phyloP scores from a whole-genome alignment of 2,329 filamentous ascomycete species.

The Xylaria sp. region DNA sequence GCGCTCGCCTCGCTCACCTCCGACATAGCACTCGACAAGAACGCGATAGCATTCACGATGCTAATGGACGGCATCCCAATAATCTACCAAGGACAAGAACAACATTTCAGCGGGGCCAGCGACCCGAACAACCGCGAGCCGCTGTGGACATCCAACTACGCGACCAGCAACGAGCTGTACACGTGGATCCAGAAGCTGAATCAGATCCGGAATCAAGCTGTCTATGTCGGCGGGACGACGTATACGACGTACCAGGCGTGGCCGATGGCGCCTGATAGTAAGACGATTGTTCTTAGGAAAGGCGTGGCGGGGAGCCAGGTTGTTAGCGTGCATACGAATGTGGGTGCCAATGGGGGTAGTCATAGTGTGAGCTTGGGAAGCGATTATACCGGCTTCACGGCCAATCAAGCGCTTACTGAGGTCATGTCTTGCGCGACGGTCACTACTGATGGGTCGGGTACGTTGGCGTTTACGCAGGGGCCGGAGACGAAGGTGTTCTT shows the following conservation, averaged over 20 bases:
- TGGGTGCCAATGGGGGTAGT: constrained; percentile 42
- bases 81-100: constrained; percentile 64
- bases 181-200: constrained; percentile 54
- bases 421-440: constrained; percentile 50
- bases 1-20: constrained; percentile 52
- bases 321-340: constrained; percentile 49
- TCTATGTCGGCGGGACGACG: constrained; percentile 43
- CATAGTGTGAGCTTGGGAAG: constrained; percentile 44
- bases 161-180: constrained; percentile 49
- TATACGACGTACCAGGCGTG: constrained; percentile 49
- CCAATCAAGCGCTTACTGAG: constrained; percentile 45
- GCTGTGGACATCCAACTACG: constrained; percentile 54
- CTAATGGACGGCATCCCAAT: constrained; percentile 63
- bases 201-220: constrained; percentile 51
- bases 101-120: constrained; percentile 52
- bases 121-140: constrained; percentile 56
- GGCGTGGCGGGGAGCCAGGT: constrained; percentile 42
- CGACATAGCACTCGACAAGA: constrained; percentile 57
- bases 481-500: constrained; percentile 50
- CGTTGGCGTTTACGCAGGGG: constrained; percentile 50
- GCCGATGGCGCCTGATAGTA: constrained; percentile 47
- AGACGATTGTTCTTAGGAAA: constrained; percentile 54
- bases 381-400: constrained; percentile 47
- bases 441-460: constrained; percentile 50
- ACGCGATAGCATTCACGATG: constrained; percentile 59